phyloP scores from a whole-genome alignment of 768 basidiomycete genomes.

The Chalciporus chontae region DNA sequence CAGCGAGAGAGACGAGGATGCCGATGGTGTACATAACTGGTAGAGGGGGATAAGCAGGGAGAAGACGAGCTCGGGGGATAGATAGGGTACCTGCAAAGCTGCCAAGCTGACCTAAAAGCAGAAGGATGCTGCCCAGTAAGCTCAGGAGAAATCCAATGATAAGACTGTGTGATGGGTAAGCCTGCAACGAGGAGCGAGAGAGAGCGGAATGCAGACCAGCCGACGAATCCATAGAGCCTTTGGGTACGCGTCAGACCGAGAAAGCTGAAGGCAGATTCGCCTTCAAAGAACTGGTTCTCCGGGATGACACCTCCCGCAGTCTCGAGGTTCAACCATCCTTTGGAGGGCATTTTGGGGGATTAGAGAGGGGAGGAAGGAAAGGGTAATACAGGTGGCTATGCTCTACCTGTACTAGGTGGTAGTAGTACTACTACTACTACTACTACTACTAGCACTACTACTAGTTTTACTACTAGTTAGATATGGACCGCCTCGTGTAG shows the following conservation, averaged over 20 bases:
- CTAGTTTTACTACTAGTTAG: no score
- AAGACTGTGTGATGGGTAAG: constrained; percentile 44
- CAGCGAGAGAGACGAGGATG: constrained; percentile 75
- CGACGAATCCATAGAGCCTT: constrained; percentile 81
- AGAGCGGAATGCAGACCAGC: constrained; percentile 56
- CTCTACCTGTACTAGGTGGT: no score
- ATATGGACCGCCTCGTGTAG: constrained; percentile 24
- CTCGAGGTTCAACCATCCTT: constrained; percentile 88
- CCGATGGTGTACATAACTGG: constrained; percentile 81
- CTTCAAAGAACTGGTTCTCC: constrained; percentile 82
- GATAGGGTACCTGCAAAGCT: constrained; percentile 69
- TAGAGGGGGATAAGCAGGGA: constrained; percentile 2
- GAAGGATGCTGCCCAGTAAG: constrained; percentile 70
- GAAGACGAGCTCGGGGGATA: not conserved
- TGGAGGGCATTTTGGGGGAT: constrained; percentile 53
- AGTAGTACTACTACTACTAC: no score
- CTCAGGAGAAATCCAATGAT: constrained; percentile 75
- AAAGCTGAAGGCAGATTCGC: constrained; percentile 82
- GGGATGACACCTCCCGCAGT: constrained; percentile 58
- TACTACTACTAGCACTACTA: no score
- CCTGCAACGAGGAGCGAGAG: not conserved
- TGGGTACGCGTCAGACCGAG: constrained; percentile 77
- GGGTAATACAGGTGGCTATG: no score
- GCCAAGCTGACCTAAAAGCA: constrained; percentile 66
- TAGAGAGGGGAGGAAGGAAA: no score